Conservation (phyloP, 106 monocot genomes). For the Platanthera guangdongensis region DNA sequence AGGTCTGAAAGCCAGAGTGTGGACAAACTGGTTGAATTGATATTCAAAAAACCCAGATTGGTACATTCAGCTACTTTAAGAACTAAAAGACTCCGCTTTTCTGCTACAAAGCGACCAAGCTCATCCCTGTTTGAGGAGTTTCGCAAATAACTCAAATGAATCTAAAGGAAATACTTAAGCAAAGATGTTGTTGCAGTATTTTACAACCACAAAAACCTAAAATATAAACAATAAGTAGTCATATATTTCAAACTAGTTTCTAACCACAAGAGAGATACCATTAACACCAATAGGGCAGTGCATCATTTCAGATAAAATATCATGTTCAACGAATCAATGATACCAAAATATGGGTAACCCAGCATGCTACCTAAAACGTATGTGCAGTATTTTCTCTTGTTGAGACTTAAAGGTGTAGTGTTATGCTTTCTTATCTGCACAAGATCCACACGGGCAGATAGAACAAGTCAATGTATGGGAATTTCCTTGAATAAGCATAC, state of each 20-base stretch:
- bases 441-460: neutral
- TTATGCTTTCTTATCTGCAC: neutral
- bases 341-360: neutral
- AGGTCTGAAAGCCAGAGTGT: slow-evolving; percentile 89
- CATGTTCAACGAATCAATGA: neutral
- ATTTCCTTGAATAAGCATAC: neutral
- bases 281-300: neutral
- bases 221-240: neutral
- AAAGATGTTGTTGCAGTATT: neutral
- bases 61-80: slow-evolving; percentile 76
- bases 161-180: neutral
- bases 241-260: neutral
- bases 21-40: slow-evolving; percentile 70
- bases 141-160: neutral
- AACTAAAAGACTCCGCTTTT: slow-evolving; percentile 65
- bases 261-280: neutral
- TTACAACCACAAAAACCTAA: neutral
- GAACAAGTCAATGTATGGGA: neutral
- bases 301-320: neutral
- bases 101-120: slow-evolving; percentile 77
- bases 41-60: slow-evolving; percentile 62
- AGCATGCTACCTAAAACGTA: neutral
- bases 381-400: neutral
- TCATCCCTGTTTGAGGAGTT: slow-evolving; percentile 50
- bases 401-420: neutral